These are phyloP conservation scores for Nitzschia sp. DNA, from an alignment of 108 stramenopile species.

Conservation along the genomic window DNA sequence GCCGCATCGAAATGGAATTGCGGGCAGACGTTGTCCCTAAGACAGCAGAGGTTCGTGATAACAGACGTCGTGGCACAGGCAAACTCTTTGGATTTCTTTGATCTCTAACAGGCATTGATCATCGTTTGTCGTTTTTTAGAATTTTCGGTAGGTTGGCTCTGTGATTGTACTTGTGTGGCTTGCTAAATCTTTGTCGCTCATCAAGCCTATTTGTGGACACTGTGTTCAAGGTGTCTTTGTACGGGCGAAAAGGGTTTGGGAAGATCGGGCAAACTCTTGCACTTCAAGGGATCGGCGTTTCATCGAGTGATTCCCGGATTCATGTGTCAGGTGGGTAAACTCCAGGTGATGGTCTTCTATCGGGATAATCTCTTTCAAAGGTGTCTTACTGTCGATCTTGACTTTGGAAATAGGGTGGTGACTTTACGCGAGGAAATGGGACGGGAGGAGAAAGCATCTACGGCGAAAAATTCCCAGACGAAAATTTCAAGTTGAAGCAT, in stretches of 20 bases:
- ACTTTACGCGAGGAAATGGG: constrained; percentile 77
- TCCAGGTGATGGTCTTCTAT: no score
- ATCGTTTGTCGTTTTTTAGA: no score
- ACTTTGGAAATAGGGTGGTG: constrained; percentile 82
- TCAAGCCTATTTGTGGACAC: no score
- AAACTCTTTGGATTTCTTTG: no score
- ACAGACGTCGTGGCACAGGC: no score
- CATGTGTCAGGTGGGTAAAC: constrained; percentile 75
- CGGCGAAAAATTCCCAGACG: constrained; percentile 95
- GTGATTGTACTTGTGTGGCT: no score
- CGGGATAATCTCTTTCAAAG: no score
- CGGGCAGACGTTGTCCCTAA: constrained; percentile 81
- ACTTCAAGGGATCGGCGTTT: constrained; percentile 94
- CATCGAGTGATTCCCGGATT: constrained; percentile 87
- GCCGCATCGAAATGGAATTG: constrained; percentile 67
- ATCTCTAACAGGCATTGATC: no score
- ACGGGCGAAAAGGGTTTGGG: constrained; percentile 31
- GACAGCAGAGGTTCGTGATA: constrained; percentile 85
- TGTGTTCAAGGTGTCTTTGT: constrained; percentile 83
- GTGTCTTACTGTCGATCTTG: no score
- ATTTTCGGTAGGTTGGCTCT: no score
- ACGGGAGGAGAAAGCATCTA: constrained; percentile 77
- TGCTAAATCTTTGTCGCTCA: no score
- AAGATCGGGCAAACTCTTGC: constrained; percentile 61
- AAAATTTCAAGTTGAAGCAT: constrained; percentile 94